Evolutionary conservation across 2,329 filamentous ascomycete genomes (phyloP), one percentile per base, ranked within the genome.

Genomic region (Scytalidium sp.): DNA sequence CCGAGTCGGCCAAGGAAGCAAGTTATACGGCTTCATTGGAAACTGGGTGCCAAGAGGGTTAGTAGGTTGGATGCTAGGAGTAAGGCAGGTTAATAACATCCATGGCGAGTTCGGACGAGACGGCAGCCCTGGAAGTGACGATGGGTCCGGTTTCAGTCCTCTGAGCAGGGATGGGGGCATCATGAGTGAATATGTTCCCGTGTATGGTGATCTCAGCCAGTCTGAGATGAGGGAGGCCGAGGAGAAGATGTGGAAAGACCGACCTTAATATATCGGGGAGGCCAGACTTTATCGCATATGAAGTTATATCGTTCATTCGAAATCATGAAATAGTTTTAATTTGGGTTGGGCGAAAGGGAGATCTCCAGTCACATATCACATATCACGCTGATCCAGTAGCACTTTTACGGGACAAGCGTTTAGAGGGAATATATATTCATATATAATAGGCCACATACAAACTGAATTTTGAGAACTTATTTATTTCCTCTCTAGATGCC

Each of bases 21-120:
- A 87, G 49, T 76, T 91, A 1, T 97, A 97, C 68, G 88, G 89
- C 36, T 77, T 97, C 23, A 87, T 97, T 7, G 94, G 92, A 5
- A 80, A 81, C 36, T 93, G 87, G 81, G 78, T 88, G 20, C 93
- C 94, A 1, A 77, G 81, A 19, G 79, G 84, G 2, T 66, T 97
- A 15, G 87, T 97, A n/a, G 85, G 84, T 2, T 94, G 90, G 88
- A 96, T 97, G 88, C 87, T 97, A 81, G 91, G 91, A 10, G 80
- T 92, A 50, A 76, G 84, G 53, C 74, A 73, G 50, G 81, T 85
- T 3, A 49, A 19, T 48, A 41, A 22, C 17, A 32, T 13, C 3
- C 41, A 50, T 19, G 43, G 39, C 1, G 57, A 56, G 32, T 58
- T 53, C 45, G 53, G 54, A 19, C 25, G 50, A 19, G 46, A 45